Evolutionary conservation across 2,329 filamentous ascomycete genomes (phyloP), one percentile per base, ranked within the genome.

Genomic region (Cytospora paraplurivora): DNA sequence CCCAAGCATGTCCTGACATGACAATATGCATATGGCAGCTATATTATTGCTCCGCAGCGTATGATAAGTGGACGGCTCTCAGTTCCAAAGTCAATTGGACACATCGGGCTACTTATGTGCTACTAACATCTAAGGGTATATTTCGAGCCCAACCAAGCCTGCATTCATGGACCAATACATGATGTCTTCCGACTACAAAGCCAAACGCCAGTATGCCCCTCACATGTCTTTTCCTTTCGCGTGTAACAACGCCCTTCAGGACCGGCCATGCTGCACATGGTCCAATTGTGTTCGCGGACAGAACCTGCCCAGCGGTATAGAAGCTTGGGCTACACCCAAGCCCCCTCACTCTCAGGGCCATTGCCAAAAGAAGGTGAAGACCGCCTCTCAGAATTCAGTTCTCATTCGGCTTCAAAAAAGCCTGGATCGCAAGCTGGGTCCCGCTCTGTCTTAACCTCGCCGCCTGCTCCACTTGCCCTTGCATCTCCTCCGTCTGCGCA

Each of bases 401-500:
- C 17, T 19, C n/a, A 32, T 55, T 37, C 4, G 62, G 62, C 56
- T 56, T 63, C 38, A 47, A 35, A 17, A 67, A 62, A 37, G 65
- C 65, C 56, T 61, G 44, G 4, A 65, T 67, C 34, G 65, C 65
- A 44, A 53, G 71, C 54, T 32, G 44, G 19, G 63, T 67, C 21
- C 65, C 65, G 12, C 53, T 51, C n/a, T 55, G 52, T 41, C 65
- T 53, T 21, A 61, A 34, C 32, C 44, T 51, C 49, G 63, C 59
- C 17, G 65, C 65, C 54, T 65, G 59, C n/a, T 62, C 63, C 10
- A 61, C 49, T 69, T 89, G 86, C 27, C 91, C 91, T 71, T 91
- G 86, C 62, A 90, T 83, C 69, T 92, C 90, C 67, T 89, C 84
- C 27, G 88, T 91, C 70, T 92, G 86, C 1, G 88, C 88, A 55